Evolutionary conservation across 371 early-diverging fungal species (phyloP), one percentile per base, ranked within the genome.

Genomic region (Mortierella sp.): DNA sequence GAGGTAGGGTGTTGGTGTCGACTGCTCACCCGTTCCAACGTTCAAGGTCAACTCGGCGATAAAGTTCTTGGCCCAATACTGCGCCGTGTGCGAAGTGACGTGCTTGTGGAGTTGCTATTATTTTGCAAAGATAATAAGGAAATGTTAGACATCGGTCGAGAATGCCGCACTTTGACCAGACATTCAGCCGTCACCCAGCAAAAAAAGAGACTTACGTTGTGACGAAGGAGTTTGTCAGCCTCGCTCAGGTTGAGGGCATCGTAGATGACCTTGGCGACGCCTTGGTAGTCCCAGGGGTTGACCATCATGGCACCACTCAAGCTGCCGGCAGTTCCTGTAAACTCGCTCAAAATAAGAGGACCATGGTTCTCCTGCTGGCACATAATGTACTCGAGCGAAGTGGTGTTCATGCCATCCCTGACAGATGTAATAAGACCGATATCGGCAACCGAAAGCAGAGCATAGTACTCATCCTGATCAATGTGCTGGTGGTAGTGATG

Each of bases 401-500:
- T 98, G 13, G 99, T 96, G 89, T 99, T 99, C 99, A 99, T 99
- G 64, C 99, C 99, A 89, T 99, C 99, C 34, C 99, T 93, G 24
- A 99, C 91, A 50, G 97, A 94, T 1, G 99, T 99, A 76, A 99
- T 97, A 43, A 99, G 87, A 46, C 96, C 97, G 8, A 96, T 95
- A 90, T 99, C 99, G 10, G 99, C 98, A 9, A 97, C 92, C 9
- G 95, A 93, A 55, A 99, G 91, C 31, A 99, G 90, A 0, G 99
- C 99, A 87, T 96, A 96, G 79, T 99, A 97, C 82, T 99, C 99
- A 78, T 96, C 96, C 53, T 93, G 93, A 50, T 95, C 96, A 31
- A 99, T 95, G 72, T 96, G 95, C 73, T 99, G 98, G 87, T 98
- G 98, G 86, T 96, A 95, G 89, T 98, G 97, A 86, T 98, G 96